Base-by-base conservation (phyloP, 1,139 yeast species). In the Suhomyces choctaworum region DNA sequence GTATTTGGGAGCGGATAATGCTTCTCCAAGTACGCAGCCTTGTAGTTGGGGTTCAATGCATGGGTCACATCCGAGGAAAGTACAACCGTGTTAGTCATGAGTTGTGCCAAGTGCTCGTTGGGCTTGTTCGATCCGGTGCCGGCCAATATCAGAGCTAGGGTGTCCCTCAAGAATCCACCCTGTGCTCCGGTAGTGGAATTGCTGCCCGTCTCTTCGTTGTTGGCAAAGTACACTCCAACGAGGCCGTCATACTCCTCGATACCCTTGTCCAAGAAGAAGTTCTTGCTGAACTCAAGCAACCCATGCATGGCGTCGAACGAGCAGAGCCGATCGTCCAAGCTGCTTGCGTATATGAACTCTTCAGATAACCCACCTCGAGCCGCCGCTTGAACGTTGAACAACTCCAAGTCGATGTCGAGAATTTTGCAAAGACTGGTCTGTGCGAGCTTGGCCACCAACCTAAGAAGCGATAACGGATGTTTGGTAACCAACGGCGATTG, bases 61-160 rank as follows among this genome's bases (percentile, higher is more conserved):
- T 70, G 76, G n/a, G 65, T 70, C 12, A 70, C 75, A 41, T 70
- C 76, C 1, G 75, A 72, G 0, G 74, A 68, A 27, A 70, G 53
- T 25, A 70, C 51, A 16, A 70, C 49, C 6, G 71, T 41, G 25
- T 46, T 36, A 8, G 34, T 37, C 19, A 44, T 38, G 8, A 47
- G 40, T 16, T 40, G 41, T 9, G 42, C 37, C 19, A 47, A 25
- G 5, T 32, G 29, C 26, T 42, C 47, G 4, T 27, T 25, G 3
- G 39, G 34, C 7, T 27, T 32, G 12, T 20, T 10, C 3, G 27
- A 14, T 2, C 20, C 13, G 7, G 15, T 16, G 4, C 45, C 32
- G 7, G 36, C 32, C 13, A 48, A 44, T 9, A 48, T 17, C 23
- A 45, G 40, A 22, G 41, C 35, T 16, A 48, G 39, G 3, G 46